Percentiles rank a stretch among this genome's conserved stretches.
phyloP scores from a whole-genome alignment of 306 rosid species.

The Carpinus fangiana region DNA sequence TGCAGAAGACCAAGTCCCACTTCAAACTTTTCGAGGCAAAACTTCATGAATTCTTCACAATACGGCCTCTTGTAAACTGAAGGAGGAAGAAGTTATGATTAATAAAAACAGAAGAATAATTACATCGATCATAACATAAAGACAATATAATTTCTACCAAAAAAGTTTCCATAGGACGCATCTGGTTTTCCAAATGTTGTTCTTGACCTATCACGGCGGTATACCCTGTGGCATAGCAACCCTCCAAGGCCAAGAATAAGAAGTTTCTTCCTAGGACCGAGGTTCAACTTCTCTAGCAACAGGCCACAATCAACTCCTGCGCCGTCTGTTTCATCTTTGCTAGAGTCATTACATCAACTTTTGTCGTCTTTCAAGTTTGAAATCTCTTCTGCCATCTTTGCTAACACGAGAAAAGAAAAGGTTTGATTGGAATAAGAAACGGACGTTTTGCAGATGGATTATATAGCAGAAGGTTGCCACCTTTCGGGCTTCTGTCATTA shows the following conservation, averaged over 20 bases:
- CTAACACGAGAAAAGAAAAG: background rate
- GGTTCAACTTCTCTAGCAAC: background rate
- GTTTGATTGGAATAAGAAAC: background rate
- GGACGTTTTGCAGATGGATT: background rate
- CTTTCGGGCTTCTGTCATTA: constrained; percentile 6
- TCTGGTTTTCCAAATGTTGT: background rate
- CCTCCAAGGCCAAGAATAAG: constrained; percentile 28
- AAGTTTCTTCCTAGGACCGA: constrained; percentile 27
- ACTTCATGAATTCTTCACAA: constrained; percentile 36
- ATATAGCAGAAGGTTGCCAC: background rate
- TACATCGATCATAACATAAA: background rate
- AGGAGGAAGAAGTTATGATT: background rate
- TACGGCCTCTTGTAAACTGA: constrained; percentile 39
- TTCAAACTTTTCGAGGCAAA: constrained; percentile 44
- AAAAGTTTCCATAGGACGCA: background rate
- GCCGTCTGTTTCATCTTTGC: too few species aligned
- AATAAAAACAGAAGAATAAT: too few species aligned
- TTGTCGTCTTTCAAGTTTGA: background rate
- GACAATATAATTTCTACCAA: constrained; percentile 3
- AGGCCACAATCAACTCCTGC: background rate
- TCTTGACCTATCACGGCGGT: background rate
- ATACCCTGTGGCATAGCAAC: background rate
- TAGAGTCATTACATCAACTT: too few species aligned
- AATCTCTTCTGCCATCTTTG: constrained; percentile 8
- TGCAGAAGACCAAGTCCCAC: constrained; percentile 52